Evolutionary conservation across 192 early-diverging fungal genomes (phyloP), one percentile per base, ranked within the genome.

Genomic region (Chytriomyces hyalinus): DNA sequence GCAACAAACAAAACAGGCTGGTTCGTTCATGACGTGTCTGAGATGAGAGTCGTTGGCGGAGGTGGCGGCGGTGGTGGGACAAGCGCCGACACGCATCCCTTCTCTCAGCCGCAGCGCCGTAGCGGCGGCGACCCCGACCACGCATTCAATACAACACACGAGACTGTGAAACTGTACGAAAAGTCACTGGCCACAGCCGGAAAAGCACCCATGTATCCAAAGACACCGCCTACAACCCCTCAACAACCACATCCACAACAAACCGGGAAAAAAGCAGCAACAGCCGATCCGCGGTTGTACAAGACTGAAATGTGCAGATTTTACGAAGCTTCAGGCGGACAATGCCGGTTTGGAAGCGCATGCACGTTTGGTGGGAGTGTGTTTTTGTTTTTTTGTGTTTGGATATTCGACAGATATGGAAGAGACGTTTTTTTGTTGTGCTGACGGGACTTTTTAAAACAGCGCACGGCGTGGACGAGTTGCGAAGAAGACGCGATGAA

Each of bases 301-400:
- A 73, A 73, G 61, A 73, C 71, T 2, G 71, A 73, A 73, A 73
- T 73, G 36, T 73, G 71, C 26, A 36, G 71, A 17, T 73, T 73
- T 24, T 73, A 48, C 22, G 71, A 73, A 47, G 28, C 57, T 20
- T 22, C 57, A 11, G 71, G 71, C 4, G 61, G 53, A 17, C 22
- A 43, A 17, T 73, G 71, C 62, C 57, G 61, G 20, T 73, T 73
- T 43, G 71, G 71, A 28, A 15, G 17, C 13, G 28, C 36, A n/a
- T 73, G 71, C 43, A 62, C 71, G 7, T 73, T 73, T 44, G 71
- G 71, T 73, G 47, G 53, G 65, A 11, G 26, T 8, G 26, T 8
- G 8, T 48, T 68, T 48, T 68, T 17, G 10, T 44, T 51, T 9
- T 15, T 68, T n/a, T n/a, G n/a, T n/a, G 69, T 59, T 17, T 71